Evolutionary conservation across 768 basidiomycete species (phyloP).

Genomic region (Daedaleopsis sinensis): DNA sequence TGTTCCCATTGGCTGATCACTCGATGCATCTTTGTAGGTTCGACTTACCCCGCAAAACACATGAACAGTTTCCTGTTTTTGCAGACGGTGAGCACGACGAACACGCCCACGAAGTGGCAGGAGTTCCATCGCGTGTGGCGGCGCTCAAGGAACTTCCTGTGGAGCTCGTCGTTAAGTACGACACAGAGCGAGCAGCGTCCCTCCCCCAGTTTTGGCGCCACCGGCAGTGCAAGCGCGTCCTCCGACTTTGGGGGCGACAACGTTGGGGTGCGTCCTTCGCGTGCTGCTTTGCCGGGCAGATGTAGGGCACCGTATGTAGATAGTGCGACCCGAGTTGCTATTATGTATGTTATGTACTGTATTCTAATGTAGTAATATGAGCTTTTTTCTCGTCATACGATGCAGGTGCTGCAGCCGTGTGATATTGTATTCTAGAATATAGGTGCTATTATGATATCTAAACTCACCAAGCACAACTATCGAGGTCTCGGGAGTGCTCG

Average conservation of each 20-base stretch:
- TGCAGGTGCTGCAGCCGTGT: no score
- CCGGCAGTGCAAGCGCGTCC: not conserved
- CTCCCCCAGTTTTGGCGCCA: not conserved
- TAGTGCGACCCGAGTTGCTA: no score
- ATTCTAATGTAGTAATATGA: no score
- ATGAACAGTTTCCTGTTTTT: conserved; percentile 33
- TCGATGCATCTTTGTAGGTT: conserved; percentile 21
- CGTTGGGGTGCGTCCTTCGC: no score
- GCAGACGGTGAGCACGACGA: conserved; percentile 33
- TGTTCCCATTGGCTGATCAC: not conserved
- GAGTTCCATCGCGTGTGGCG: conserved; percentile 35
- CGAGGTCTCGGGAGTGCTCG: no score
- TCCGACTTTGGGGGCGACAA: not conserved
- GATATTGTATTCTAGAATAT: no score
- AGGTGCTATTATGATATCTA: no score
- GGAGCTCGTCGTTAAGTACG: not conserved
- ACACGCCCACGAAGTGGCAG: conserved; percentile 20
- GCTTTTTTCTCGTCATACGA: no score
- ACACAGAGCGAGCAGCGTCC: not conserved
- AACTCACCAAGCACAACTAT: no score
- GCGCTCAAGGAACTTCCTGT: conserved; percentile 8
- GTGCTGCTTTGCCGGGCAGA: no score
- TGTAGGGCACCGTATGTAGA: no score
- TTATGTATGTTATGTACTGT: no score
- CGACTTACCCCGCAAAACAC: conserved; percentile 23